Base-by-base conservation (phyloP, 352 stramenopile species). In the Thalassiosira livingstoniorum region DNA sequence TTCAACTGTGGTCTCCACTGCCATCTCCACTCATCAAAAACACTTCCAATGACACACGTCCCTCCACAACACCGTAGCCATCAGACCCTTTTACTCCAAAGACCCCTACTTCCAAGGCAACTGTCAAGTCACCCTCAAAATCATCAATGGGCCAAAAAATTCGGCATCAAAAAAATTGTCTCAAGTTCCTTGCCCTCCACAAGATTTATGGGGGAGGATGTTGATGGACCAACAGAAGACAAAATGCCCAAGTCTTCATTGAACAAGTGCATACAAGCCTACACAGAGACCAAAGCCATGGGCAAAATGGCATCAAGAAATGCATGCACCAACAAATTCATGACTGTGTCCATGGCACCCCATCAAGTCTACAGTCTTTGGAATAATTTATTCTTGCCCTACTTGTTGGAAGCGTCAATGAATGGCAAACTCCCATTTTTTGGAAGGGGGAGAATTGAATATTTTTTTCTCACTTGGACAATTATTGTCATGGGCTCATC, bases 341-440 rank as follows among this genome's bases (percentile, higher is more conserved):
- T 95, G 37, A 97, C 95, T n/a, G 85, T 97, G 29, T 83, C 92
- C 34, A 95, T 98, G 1, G 94, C 94, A 29, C 95, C 95, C n/a
- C 95, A 98, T 85, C 95, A 98, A 88, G 92, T 98, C 0, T 98
- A 98, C 65, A 95, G 95, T n/a, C 94, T 94, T 10, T 82, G 93
- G 53, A 94, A 97, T 81, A 88, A 88, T 39, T 83, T 97, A 27
- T 97, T 97, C 65, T 71, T 97, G 37, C 94, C 94, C 4, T 96
- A 94, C 58, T 69, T 98, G 2, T 79, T 98, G 31, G 91, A 96
- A 78, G 92, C 93, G 11, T 87, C 91, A 25, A 92, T 91, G 25
- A 94, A 83, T 70, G 94, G 93, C 0, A 88, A 91, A 42, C 80
- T 98, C 0, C 80, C 94, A 27, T 90, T 98, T 45, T 97, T 98